A percentile compares a stretch with the other conserved stretches of the same genome.
phyloP scores from a whole-genome alignment of 495 filamentous ascomycete species.

The Tuber magnatum region DNA sequence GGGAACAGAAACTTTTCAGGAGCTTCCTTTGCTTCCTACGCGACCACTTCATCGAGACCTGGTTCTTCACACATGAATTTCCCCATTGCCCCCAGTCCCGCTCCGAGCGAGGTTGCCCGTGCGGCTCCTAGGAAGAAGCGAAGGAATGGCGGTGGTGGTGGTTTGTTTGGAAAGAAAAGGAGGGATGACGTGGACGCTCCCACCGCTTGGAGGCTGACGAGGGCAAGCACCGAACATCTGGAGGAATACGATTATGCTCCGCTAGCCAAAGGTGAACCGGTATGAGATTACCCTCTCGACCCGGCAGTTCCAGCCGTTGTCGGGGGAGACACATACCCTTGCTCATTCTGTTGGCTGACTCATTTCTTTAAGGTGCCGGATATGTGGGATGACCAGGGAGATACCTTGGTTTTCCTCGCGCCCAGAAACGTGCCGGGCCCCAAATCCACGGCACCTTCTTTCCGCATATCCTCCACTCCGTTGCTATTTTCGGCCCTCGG shows the following conservation, averaged over 20 bases:
- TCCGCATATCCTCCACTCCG: slow-evolving; percentile 60
- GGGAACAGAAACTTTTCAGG: slow-evolving; percentile 32
- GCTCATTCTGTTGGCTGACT: slow-evolving; percentile 17
- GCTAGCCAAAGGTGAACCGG: slow-evolving; percentile 27
- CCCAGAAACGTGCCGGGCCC: slow-evolving; percentile 59
- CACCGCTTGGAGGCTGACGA: slow-evolving; percentile 27
- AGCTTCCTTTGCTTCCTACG: slow-evolving; percentile 26
- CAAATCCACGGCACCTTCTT: slow-evolving; percentile 71
- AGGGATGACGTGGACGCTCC: slow-evolving; percentile 31
- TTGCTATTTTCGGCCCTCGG: slow-evolving; percentile 60
- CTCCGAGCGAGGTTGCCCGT: slow-evolving; percentile 10
- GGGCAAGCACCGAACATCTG: slow-evolving; percentile 23
- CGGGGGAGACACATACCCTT: background rate
- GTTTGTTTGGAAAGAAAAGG: slow-evolving; percentile 28
- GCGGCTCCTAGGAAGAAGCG: slow-evolving; percentile 16
- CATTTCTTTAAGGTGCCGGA: slow-evolving; percentile 59
- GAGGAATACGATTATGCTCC: slow-evolving; percentile 32
- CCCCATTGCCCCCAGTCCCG: slow-evolving; percentile 28
- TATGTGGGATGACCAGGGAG: slow-evolving; percentile 77
- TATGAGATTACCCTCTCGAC: slow-evolving; percentile 13
- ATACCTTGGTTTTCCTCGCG: slow-evolving; percentile 78
- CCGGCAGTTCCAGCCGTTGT: background rate
- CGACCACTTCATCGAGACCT: slow-evolving; percentile 18
- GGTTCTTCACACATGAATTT: slow-evolving; percentile 16
- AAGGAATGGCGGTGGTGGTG: background rate